Base-by-base conservation (phyloP, 352 stramenopile species). In the Globisporangium solare region DNA sequence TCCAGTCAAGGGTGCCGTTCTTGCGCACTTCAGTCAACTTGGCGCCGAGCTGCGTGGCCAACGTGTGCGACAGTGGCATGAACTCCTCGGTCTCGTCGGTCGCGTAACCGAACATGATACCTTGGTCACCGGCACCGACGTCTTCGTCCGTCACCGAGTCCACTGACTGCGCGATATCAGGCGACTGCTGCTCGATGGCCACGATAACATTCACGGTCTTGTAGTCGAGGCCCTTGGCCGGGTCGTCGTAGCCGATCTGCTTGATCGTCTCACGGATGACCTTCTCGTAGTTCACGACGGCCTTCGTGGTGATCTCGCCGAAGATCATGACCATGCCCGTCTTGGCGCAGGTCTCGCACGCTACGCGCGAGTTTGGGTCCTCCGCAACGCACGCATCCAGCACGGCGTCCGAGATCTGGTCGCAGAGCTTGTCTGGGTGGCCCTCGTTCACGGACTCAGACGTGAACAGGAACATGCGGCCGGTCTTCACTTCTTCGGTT, bases 291-390 rank as follows among this genome's bases (percentile, higher is more conserved):
- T 99, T 99, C 46, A 99, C 96, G 45, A 96, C 98, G 53, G 97
- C 96, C 67, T 96, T 97, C 54, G 97, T 99, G 61, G 95, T 99
- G 76, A 99, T 99, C 86, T 99, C 97, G 59, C 97, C 97, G 70
- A 99, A 99, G 69, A 99, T 98, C 96, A 99, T 99, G 61, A 99
- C 96, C 89, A 99, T 99, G 70, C 96, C 96, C 3, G 97, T 99
- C 88, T 99, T 99, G 66, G 92, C 97, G 79, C 95, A 98, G 32
- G 97, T 99, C 83, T 99, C 97, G 62, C 96, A 99, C 27, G 97
- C 97, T 43, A 99, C 97, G 71, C 97, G 97, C 62, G 96, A 98
- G 71, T 97, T 94, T 54, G 97, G 96, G 79, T 99, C 97, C 68
- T 98, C 93, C n/a, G 83, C 81, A 48, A 99, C 79, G 78, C 97